Evolutionary conservation across 805 yeast species (phyloP).

Genomic region (Yarrowia sp.): DNA sequence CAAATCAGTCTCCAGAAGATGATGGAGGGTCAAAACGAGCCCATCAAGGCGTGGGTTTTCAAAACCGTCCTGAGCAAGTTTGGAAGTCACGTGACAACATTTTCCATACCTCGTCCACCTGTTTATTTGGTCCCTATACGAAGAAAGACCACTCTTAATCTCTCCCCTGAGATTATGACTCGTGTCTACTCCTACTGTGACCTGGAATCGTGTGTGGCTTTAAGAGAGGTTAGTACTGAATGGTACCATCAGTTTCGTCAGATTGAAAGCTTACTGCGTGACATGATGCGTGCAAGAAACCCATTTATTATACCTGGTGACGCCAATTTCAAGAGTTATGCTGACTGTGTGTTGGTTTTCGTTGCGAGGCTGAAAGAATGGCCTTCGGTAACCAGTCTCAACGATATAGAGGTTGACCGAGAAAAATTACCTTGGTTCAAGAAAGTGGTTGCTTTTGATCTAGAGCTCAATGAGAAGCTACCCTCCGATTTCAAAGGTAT

Average conservation of each 20-base stretch:
- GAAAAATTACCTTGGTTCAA: not conserved
- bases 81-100: not conserved
- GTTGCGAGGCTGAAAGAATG: not conserved
- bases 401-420: not conserved
- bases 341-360: slow-evolving; percentile 1
- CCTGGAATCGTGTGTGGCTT: not conserved
- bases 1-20: not conserved
- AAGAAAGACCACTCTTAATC: no score
- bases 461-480: not conserved
- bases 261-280: not conserved
- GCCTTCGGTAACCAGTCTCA: not conserved
- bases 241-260: not conserved
- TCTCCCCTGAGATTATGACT: slow-evolving; percentile 1
- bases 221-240: not conserved
- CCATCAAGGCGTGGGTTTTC: not conserved
- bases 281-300: not conserved
- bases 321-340: not conserved
- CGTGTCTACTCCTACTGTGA: not conserved
- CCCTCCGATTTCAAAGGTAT: not conserved
- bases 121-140: no score
- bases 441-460: not conserved
- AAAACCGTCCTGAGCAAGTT: not conserved
- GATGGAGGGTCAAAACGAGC: not conserved
- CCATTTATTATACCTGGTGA: slow-evolving; percentile 6
- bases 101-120: no score